A percentile compares a stretch with the other conserved stretches of the same genome.
These are phyloP conservation scores for Orbilia javanica DNA, from an alignment of 2,329 filamentous ascomycete genomes.

Conservation along the genomic window DNA sequence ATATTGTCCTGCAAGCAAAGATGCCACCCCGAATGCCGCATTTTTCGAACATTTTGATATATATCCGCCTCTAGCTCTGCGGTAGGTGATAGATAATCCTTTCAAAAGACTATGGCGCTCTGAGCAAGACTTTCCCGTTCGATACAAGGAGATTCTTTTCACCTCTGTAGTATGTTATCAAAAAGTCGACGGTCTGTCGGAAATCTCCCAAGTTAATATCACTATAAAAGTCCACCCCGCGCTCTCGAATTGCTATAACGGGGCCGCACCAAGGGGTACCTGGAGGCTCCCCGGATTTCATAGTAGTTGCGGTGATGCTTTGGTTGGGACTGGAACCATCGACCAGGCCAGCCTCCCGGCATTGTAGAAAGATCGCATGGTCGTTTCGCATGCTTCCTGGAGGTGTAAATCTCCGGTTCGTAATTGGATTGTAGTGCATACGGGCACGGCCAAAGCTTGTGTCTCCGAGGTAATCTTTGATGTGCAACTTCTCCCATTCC, in stretches of 20 bases:
- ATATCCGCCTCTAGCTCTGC: too few species aligned
- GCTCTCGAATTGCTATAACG: neutral
- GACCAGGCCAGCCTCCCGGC: neutral
- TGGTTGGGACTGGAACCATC: neutral
- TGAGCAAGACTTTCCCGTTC: too few species aligned
- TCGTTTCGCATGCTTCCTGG: neutral
- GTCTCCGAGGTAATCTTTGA: neutral
- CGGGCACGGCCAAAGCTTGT: too few species aligned
- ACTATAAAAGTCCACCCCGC: too few species aligned
- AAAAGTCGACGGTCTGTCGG: constrained; percentile 9
- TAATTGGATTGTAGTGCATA: neutral
- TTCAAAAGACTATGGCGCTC: too few species aligned
- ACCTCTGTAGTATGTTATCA: neutral
- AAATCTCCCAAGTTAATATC: constrained; percentile 11
- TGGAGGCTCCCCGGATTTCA: neutral
- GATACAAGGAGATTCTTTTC: too few species aligned
- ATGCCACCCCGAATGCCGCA: too few species aligned
- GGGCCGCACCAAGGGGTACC: neutral
- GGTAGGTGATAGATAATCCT: too few species aligned
- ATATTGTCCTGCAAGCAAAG: too few species aligned
- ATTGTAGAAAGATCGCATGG: neutral
- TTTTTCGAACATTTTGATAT: too few species aligned
- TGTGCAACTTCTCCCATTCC: rapidly evolving
- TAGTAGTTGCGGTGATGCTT: neutral
- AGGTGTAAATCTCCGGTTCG: neutral